Evolutionary conservation across 176 grass and related monocot species (phyloP).

Genomic region (Ananas comosus): DNA sequence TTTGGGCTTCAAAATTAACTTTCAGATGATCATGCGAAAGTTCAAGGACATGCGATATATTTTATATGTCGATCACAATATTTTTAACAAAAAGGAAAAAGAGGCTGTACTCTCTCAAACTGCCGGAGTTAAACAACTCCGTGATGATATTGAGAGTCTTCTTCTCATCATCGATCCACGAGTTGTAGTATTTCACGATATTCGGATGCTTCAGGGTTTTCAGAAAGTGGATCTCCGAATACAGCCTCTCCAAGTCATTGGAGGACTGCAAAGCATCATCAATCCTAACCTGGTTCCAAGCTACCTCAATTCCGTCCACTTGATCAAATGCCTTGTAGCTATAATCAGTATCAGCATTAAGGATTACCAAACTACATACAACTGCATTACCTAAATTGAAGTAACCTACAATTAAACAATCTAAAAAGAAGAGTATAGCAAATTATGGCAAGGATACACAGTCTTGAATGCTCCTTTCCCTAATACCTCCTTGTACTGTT

Average conservation of each 20-base stretch:
- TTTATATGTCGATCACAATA: too few relatives aligned
- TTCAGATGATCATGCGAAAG: too few relatives aligned
- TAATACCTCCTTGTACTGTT: slow-evolving; percentile 37
- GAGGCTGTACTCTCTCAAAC: slow-evolving; percentile 35
- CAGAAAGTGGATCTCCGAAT: slow-evolving; percentile 27
- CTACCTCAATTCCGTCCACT: slow-evolving; percentile 48
- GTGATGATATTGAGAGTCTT: slow-evolving; percentile 44
- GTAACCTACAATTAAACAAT: not conserved
- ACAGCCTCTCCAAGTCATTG: slow-evolving; percentile 32
- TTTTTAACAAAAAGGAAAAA: not conserved
- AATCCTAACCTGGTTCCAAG: slow-evolving; percentile 37
- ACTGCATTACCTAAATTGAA: not conserved
- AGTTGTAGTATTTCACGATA: slow-evolving; percentile 35
- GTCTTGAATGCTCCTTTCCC: slow-evolving; percentile 37
- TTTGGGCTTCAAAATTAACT: too few relatives aligned
- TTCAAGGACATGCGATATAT: too few relatives aligned
- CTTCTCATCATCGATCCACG: slow-evolving; percentile 38
- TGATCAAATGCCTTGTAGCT: slow-evolving; percentile 54
- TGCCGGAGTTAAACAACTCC: slow-evolving; percentile 47
- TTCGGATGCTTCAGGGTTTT: slow-evolving; percentile 34
- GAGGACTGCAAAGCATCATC: slow-evolving; percentile 33
- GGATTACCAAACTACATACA: not conserved
- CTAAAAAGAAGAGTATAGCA: not conserved
- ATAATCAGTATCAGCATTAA: slow-evolving; percentile 8
- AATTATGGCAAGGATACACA: slow-evolving; percentile 32